A percentile compares a stretch with the other conserved stretches of the same genome.
phyloP scores from a whole-genome alignment of 352 stramenopile genomes.

The Phytophthora cactorum region DNA sequence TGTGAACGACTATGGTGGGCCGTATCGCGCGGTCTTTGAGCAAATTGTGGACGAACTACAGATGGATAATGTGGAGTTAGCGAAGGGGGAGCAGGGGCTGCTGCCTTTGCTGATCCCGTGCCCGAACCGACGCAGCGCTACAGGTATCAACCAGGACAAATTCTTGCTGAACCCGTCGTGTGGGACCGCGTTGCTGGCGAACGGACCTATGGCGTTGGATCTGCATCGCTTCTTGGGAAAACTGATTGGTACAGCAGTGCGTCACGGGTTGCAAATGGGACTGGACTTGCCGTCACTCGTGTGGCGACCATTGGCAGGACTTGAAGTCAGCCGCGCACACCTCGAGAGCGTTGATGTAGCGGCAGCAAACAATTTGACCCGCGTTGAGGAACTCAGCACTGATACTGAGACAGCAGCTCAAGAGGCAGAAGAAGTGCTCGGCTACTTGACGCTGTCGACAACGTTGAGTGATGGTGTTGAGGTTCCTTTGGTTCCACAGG shows the following conservation, averaged over 20 bases:
- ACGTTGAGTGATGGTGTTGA: conserved; percentile 84
- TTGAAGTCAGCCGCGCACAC: conserved; percentile 78
- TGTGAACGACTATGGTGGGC: conserved; percentile 99
- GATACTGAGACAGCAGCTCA: conserved; percentile 30
- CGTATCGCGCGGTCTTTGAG: conserved; percentile 98
- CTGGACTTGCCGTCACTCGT: conserved; percentile 89
- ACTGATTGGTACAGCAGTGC: conserved; percentile 95
- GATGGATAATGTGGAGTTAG: conserved; percentile 88
- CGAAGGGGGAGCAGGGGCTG: conserved; percentile 86
- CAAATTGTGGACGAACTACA: conserved; percentile 96
- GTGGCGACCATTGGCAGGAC: conserved; percentile 84
- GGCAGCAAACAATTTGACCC: conserved; percentile 66
- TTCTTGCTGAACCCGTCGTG: conserved; percentile 91
- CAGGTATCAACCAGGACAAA: conserved; percentile 92
- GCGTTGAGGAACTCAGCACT: conserved; percentile 62
- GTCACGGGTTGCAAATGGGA: conserved; percentile 96
- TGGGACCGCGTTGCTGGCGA: conserved; percentile 79
- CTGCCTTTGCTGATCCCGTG: conserved; percentile 90
- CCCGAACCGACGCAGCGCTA: conserved; percentile 85
- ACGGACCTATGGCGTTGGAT: conserved; percentile 92
- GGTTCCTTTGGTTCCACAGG: conserved; percentile 66
- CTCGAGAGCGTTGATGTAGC: conserved; percentile 86
- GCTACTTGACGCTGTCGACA: conserved; percentile 80
- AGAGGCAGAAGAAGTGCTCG: conserved; percentile 58
- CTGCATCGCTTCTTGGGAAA: conserved; percentile 96